Base-by-base conservation (phyloP, 768 basidiomycete species). In the Termitomyces heimii region DNA sequence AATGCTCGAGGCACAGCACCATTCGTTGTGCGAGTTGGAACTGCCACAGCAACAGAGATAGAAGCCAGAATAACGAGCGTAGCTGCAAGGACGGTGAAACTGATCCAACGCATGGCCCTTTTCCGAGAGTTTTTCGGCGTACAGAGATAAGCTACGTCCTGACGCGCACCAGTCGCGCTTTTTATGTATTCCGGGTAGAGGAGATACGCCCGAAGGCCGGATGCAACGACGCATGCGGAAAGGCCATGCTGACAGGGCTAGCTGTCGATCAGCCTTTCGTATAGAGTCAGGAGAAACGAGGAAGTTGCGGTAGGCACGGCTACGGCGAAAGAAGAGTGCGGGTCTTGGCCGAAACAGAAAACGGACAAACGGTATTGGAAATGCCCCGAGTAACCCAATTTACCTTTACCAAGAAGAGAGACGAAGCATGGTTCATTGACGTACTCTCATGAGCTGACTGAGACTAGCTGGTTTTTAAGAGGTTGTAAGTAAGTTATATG, bases 71-170 rank as follows among this genome's bases (percentile, higher is more conserved):
- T 8, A 22, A 54, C 26, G 13, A 59, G 42, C 34, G 55, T 29
- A 18, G 42, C 51, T 5, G 47, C 39, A 45, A 59, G 22, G n/a
- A 53, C 29, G n/a, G 37, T 20, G 16, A 44, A 42, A 44, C 40
- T 61, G 18, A 47, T 32, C 54, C 55, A 56, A 26, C 57, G 60
- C 60, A 62, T 62, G 43, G 39, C 31, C 24, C 37, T 57, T 28
- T 43, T 16, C 43, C 34, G 26, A 20, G 48, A 22, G 7, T 28
- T 39, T 35, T 26, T 13, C n/a, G 10, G 26, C 31, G 39, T 43
- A 8, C n/a, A n/a, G 37, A 29, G 26, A 14, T n/a, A 39, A 39
- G 18, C 50, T 39, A 51, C 31, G 13, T 49, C 51, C 37, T 52
- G n/a, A 12, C 35, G 39, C 29, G 34, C 43, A 20, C 20, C 29